phyloP scores from a whole-genome alignment of 2,329 filamentous ascomycete species.

The Colletotrichum sp. region DNA sequence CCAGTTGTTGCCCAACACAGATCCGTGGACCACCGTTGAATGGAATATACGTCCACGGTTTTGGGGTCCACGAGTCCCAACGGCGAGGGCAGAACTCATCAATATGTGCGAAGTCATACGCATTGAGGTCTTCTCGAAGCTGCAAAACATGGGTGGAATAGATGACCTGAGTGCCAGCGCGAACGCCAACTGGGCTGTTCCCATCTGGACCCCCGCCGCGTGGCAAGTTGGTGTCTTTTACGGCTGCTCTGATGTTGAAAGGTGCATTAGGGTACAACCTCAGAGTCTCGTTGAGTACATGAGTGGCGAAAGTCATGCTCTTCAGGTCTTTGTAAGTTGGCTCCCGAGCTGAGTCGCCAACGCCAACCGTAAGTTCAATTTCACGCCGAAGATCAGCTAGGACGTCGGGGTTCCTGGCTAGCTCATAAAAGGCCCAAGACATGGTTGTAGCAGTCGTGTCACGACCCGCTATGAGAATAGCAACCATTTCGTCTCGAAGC shows the following conservation, averaged over 20 bases:
- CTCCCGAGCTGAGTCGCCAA: neutral
- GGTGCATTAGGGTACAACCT: constrained; percentile 80
- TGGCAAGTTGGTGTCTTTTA: constrained; percentile 78
- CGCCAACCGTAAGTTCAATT: constrained; percentile 54
- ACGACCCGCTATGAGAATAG: constrained; percentile 66
- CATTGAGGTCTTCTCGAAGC: constrained; percentile 23
- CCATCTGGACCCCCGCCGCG: constrained; percentile 52
- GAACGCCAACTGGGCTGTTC: constrained; percentile 54
- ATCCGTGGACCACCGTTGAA: constrained; percentile 58
- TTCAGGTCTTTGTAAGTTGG: constrained; percentile 29
- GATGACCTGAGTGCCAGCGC: constrained; percentile 16
- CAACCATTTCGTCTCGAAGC: constrained; percentile 78
- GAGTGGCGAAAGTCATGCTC: constrained; percentile 78
- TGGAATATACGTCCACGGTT: constrained; percentile 56
- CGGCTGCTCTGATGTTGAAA: constrained; percentile 76
- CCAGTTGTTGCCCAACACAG: constrained; percentile 33
- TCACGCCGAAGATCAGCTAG: constrained; percentile 46
- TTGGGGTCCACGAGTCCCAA: constrained; percentile 55
- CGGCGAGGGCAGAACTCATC: constrained; percentile 44
- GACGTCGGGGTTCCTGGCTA: constrained; percentile 42
- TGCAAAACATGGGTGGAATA: neutral
- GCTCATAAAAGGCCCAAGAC: constrained; percentile 48
- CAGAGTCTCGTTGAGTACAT: constrained; percentile 77
- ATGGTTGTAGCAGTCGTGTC: constrained; percentile 58
- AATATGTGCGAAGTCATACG: neutral